Evolutionary conservation across 306 rosid genomes (phyloP), one percentile per base, ranked within the genome.

Genomic region (Quercus dentata): DNA sequence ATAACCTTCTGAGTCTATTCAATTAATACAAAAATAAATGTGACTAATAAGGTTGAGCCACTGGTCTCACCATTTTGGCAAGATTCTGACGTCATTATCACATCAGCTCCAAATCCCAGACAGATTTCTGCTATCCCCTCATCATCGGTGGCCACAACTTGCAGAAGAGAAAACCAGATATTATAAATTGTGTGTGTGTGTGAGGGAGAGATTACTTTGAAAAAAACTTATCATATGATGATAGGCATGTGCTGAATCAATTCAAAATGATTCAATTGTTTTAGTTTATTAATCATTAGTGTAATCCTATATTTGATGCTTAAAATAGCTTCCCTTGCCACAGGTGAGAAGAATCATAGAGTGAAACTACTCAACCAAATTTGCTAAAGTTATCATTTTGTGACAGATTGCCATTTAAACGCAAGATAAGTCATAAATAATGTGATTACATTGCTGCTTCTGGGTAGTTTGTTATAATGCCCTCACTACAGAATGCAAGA

Each of bases 141-240:
- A 64, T 93, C 94, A 76, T 95, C 99, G 3, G 99, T 95, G 11
- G 98, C 99, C 85, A 95, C 98, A 88, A 95, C 99, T 95, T 77
- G 67, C 79, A 51, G 70, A 56, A 76, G 58, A 71, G 65, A 55
- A 59, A 81, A n/a, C 30, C 68, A 83, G 73, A 41, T 46, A 65
- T 83, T 18, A 46, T 35, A 19, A 33, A 49, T 14, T 41, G 33
- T 5, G 54, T 23, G 69, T 21, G 21, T 21, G 21, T 21, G 21
- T 21, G 20, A 63, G 11, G 7, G 10, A 5, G 28, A 27, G 18
- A 1, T 62, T 61, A 23, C 7, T 13, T 17, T 25, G 14, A 6
- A 6, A 64, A n/a, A 3, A 64, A 30, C 31, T 64, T 64, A 4
- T 10, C 23, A 3, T 30, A 1, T 30, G 13, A 15, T 28, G 46